These are phyloP conservation scores for Brassica incana DNA, from an alignment of 345 rosid genomes.

Conservation along the genomic window DNA sequence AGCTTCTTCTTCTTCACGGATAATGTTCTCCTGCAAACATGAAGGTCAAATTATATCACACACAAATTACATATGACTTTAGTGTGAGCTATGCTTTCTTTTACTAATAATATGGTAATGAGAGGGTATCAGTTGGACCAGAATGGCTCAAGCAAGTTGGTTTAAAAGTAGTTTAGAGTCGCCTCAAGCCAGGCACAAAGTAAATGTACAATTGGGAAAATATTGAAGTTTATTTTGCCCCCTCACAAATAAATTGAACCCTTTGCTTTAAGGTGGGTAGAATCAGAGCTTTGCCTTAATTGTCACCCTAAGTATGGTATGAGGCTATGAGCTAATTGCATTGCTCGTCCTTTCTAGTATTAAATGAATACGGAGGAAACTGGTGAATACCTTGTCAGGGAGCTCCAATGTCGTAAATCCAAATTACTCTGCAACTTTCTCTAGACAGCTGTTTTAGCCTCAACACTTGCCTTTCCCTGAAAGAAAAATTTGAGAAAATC, in stretches of 20 bases:
- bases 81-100: background rate
- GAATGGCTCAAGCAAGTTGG: background rate
- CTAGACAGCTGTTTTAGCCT: constrained; percentile 63
- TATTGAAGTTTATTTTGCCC: too few relatives aligned
- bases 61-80: constrained; percentile 6
- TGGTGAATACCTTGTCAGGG: constrained; percentile 41
- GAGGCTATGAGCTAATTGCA: constrained; percentile 3
- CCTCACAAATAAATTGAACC: background rate
- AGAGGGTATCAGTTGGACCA: background rate
- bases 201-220: background rate
- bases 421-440: constrained; percentile 12
- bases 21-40: constrained; percentile 28
- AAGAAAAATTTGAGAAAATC: constrained; percentile 4
- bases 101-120: background rate
- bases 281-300: background rate
- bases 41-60: background rate
- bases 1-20: constrained; percentile 23
- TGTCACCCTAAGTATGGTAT: constrained; percentile 9
- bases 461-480: constrained; percentile 57
- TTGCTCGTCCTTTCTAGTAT: constrained; percentile 3
- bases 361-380: background rate
- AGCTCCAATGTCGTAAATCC: constrained; percentile 23
- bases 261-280: background rate
- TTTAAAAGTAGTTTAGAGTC: background rate
- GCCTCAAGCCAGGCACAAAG: background rate